Evolutionary conservation across 768 basidiomycete species (phyloP).

Genomic region (Boletellus ananiceps): DNA sequence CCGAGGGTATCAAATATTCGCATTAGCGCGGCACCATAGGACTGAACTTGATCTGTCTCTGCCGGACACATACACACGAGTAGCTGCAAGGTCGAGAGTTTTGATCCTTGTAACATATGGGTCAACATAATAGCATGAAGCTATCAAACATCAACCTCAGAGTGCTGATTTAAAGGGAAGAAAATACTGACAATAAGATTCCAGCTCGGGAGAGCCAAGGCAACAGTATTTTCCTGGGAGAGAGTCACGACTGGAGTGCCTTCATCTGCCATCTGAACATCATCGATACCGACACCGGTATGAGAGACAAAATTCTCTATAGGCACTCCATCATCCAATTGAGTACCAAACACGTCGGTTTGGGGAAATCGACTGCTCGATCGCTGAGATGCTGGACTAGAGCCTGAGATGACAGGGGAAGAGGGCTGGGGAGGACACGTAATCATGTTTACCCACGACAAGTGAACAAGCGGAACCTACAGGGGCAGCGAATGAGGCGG

Average conservation of each 20-base stretch:
- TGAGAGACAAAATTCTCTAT: conserved; percentile 13
- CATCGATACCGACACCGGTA: conserved; percentile 25
- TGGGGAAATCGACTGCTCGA: conserved; percentile 6
- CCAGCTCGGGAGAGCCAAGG: conserved; percentile 46
- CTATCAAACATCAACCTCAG: conserved; percentile 31
- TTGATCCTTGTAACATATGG: conserved; percentile 41
- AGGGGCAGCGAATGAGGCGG: not conserved
- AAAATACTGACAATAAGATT: conserved; percentile 46
- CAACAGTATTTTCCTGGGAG: conserved; percentile 31
- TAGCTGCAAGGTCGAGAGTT: conserved; percentile 47
- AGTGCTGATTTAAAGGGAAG: not conserved
- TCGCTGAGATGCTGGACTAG: conserved; percentile 19
- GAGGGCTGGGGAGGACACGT: conserved; percentile 1
- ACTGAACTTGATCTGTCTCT: conserved; percentile 20
- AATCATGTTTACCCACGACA: not conserved
- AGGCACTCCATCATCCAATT: conserved; percentile 9
- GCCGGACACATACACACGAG: conserved; percentile 40
- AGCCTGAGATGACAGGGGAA: conserved; percentile 19
- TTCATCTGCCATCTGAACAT: conserved; percentile 34
- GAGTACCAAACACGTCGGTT: conserved; percentile 21
- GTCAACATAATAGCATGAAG: conserved; percentile 57
- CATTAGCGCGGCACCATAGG: conserved; percentile 42
- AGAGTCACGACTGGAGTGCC: conserved; percentile 5
- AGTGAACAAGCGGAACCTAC: conserved; percentile 1
- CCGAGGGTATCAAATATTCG: conserved; percentile 32